Percentiles rank a stretch among this genome's conserved stretches.
Conservation (phyloP, 805 yeast species). For the Zygoascus bituminiphila region DNA sequence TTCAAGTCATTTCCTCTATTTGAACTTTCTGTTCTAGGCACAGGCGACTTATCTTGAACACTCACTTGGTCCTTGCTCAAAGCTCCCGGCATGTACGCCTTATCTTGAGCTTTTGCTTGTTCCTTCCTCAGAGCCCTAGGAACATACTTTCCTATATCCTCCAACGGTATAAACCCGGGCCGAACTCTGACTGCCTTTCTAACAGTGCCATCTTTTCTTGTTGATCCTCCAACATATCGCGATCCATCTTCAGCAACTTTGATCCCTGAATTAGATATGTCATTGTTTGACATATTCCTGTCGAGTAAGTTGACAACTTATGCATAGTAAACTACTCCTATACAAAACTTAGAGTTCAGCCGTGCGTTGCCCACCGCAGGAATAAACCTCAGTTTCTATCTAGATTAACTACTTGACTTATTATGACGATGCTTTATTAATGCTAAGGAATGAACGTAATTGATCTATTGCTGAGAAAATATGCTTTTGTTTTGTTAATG, state of each 20-base stretch:
- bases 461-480: too few species aligned
- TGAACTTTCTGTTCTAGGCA: constrained; percentile 8
- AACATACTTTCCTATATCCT: constrained; percentile 21
- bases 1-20: neutral
- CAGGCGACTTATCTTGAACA: too few species aligned
- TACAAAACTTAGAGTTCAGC: too few species aligned
- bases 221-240: constrained; percentile 20
- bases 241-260: constrained; percentile 15
- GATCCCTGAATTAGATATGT: constrained; percentile 6
- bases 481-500: too few species aligned
- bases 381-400: too few species aligned
- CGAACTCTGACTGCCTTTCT: constrained; percentile 21
- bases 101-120: too few species aligned
- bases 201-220: constrained; percentile 25
- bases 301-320: too few species aligned
- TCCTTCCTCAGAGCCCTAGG: constrained; percentile 9
- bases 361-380: too few species aligned
- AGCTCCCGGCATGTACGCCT: constrained; percentile 14
- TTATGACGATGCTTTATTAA: too few species aligned
- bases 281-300: neutral
- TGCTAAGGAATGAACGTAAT: too few species aligned
- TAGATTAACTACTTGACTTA: too few species aligned
- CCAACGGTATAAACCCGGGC: constrained; percentile 26
- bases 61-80: constrained; percentile 1
- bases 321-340: too few species aligned